Evolutionary conservation across 495 filamentous ascomycete genomes (phyloP).

Genomic region (Chaetomium cochliodes): DNA sequence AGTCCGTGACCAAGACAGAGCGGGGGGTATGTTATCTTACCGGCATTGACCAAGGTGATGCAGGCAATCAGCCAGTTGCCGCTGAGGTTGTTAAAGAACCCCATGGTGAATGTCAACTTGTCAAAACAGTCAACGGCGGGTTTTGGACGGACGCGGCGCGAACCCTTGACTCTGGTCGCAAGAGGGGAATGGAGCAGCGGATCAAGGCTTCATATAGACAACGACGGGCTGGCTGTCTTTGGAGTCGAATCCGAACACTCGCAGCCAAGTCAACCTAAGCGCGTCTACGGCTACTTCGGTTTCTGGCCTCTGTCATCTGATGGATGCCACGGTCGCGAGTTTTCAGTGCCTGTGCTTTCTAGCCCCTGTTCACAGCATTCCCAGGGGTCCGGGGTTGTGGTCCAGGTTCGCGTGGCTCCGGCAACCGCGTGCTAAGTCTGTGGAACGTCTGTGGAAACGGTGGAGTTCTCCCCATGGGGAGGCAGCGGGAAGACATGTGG

Average conservation of each 20-base stretch:
- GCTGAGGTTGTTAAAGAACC: conserved; percentile 14
- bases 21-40: background rate
- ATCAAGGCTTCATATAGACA: conserved; percentile 5
- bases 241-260: background rate
- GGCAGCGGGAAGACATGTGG: conserved; percentile 5
- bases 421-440: background rate
- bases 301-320: conserved; percentile 5
- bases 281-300: conserved; percentile 1
- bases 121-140: background rate
- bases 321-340: background rate
- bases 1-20: background rate
- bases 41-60: conserved; percentile 14
- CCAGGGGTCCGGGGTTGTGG: background rate
- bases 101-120: background rate
- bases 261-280: conserved; percentile 6
- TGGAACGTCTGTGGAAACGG: background rate
- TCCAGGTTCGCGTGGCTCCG: background rate
- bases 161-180: background rate
- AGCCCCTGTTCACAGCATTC: background rate
- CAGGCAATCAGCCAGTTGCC: conserved; percentile 17
- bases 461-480: conserved; percentile 16
- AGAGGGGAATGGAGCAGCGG: background rate
- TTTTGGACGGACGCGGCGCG: background rate
- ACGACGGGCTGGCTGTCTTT: background rate
- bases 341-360: background rate